phyloP scores from a whole-genome alignment of 176 grass and related monocot genomes.

The Cenchrus americanus region DNA sequence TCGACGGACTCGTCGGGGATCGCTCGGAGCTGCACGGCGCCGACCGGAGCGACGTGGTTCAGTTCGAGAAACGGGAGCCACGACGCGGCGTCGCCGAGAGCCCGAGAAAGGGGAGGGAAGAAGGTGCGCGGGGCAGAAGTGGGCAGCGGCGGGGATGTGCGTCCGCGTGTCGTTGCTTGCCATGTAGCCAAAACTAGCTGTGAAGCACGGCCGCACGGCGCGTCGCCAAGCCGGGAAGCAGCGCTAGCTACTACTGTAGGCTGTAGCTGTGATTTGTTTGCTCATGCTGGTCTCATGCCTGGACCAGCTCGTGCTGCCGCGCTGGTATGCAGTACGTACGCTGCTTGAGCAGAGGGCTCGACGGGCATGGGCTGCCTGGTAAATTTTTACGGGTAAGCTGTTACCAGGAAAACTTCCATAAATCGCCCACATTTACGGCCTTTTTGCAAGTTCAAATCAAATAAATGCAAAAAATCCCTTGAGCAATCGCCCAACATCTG shows the following conservation, averaged over 20 bases:
- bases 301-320: neutral
- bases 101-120: neutral
- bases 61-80: conserved; percentile 33
- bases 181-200: neutral
- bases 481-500: neutral
- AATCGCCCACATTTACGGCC: neutral
- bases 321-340: neutral
- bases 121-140: conserved; percentile 38
- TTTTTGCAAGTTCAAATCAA: neutral
- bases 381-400: neutral
- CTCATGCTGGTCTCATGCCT: too few relatives aligned
- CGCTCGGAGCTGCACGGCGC: neutral
- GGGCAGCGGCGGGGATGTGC: conserved; percentile 49
- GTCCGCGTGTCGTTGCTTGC: neutral
- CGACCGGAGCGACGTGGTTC: conserved; percentile 26
- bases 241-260: too few relatives aligned
- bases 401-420: too few relatives aligned
- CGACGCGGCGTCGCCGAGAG: conserved; percentile 32
- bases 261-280: too few relatives aligned
- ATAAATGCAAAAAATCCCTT: neutral
- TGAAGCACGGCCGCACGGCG: neutral
- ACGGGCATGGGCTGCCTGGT: neutral
- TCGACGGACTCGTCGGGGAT: conserved; percentile 37
- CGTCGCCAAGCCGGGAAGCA: neutral
- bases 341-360: neutral